Base-by-base conservation (phyloP, 768 basidiomycete species). In the Termitomyces sp. region DNA sequence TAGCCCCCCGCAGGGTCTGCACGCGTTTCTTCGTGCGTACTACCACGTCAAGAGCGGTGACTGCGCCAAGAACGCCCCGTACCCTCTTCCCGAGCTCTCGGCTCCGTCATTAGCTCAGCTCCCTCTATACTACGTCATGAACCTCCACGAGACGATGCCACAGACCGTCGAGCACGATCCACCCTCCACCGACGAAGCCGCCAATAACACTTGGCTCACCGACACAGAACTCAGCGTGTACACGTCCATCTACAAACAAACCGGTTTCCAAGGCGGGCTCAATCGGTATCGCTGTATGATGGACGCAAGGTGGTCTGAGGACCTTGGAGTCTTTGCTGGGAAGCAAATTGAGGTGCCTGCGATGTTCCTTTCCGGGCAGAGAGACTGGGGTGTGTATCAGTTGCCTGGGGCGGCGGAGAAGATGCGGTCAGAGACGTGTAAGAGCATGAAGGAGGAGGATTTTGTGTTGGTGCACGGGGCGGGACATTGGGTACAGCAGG, bases 401-500 rank as follows among this genome's bases (percentile, higher is more conserved):
- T 54, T 56, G 0, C 84, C 82, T 3, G 80, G 80, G 0, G 77
- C 73, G 1, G 64, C 70, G 32, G 76, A 79, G 39, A 68, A 67
- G 64, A 80, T 84, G 84, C 69, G 63, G 21, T 63, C 63, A 23
- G 66, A 65, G 34, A 59, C 65, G 3, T 76, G 71, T 60, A 40
- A 35, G 44, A 61, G 61, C 21, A 79, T 81, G 74, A 60, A 61
- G 21, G 67, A 70, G 35, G 74, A 79, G 34, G 74, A 79, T 34
- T 72, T 83, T 32, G 73, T 82, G n/a, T 57, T 86, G 42, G 68
- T 85, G 9, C 69, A 77, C 2, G 78, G 77, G 3, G 83, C 82
- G 0, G 85, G 84, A 0, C 85, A 85, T 66, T 85, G 84, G 84
- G 81, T 79, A 17, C 83, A 82, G 64, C 82, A 85, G 63, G 84